phyloP scores from a whole-genome alignment of 2,329 filamentous ascomycete genomes.

The Botryotinia convoluta region DNA sequence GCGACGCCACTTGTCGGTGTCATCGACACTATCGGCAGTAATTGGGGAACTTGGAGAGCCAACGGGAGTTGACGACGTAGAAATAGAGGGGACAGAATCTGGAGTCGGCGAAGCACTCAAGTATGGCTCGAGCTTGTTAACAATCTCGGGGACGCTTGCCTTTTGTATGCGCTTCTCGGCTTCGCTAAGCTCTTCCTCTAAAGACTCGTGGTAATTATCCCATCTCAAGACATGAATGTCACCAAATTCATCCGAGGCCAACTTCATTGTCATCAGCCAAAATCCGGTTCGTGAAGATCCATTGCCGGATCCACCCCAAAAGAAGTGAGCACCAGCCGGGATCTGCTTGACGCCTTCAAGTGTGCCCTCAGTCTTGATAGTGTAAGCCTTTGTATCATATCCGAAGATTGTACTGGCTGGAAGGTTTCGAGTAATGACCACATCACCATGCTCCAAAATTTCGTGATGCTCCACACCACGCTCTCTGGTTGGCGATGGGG shows the following conservation, averaged over 20 bases:
- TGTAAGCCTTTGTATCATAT: constrained; percentile 43
- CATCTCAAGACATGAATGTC: constrained; percentile 49
- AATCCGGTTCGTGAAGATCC: constrained; percentile 54
- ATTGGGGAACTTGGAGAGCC: constrained; percentile 13
- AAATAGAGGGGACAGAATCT: neutral
- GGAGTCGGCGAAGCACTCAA: neutral
- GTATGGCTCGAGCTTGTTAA: constrained; percentile 33
- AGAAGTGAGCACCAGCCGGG: constrained; percentile 55
- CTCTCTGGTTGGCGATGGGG: constrained; percentile 29
- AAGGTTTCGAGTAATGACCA: constrained; percentile 52
- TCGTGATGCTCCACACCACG: constrained; percentile 24
- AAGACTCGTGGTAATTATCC: constrained; percentile 55
- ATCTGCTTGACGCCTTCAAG: constrained; percentile 56
- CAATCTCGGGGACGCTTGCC: constrained; percentile 37
- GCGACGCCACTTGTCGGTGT: constrained; percentile 48
- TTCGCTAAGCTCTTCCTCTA: constrained; percentile 47
- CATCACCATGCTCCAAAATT: constrained; percentile 44
- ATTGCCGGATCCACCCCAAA: constrained; percentile 54
- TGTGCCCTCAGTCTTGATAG: constrained; percentile 47
- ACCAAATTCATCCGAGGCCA: constrained; percentile 32
- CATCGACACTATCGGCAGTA: constrained; percentile 28
- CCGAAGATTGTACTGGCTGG: constrained; percentile 40
- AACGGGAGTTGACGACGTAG: neutral
- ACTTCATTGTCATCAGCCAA: constrained; percentile 47
- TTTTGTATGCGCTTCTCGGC: constrained; percentile 48